Base-by-base conservation (phyloP, 164 flowering plant species). In the Dillenia turbinata region DNA sequence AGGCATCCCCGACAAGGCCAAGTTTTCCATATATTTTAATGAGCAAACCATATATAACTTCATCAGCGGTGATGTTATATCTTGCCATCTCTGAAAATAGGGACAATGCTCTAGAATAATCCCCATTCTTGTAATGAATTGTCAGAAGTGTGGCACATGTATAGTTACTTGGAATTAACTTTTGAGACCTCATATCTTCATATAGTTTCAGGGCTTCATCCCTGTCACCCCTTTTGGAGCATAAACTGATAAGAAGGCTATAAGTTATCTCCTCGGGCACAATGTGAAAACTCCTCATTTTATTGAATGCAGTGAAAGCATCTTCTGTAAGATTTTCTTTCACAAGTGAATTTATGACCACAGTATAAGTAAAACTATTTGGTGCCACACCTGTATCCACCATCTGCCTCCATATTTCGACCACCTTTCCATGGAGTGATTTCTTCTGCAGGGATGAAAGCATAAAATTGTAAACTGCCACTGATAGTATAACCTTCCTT, bases 21-120 rank as follows among this genome's bases (percentile, higher is more conserved):
- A 94, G 91, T 73, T 86, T 94, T 10, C 98, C 98, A 79, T 94
- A 94, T 64, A 94, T 94, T 63, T 86, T 75, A 59, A 94, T 82
- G 10, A 94, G 81, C 71, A 94, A 78, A 44, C 99, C 95, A 70
- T 85, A 86, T 7, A 94, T 94, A 53, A 91, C 97, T 81, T 94
- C 99, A 78, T 94, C 99, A 56, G 78, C 81, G 15, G 52, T 57
- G 59, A 85, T 76, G 43, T 81, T 85, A 44, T 76, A 61, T 3
- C 61, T 78, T 67, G 77, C 87, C 97, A 94, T 94, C 63, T 85
- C 93, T 11, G 78, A 64, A 66, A 94, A 89, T 44, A 91, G 93
- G 17, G 86, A 75, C 65, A 89, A 76, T 15, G 98, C 97, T 76
- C 78, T 85, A n/a, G 88, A 61, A 69, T 85, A 94, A 59, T 94